Evolutionary conservation across 495 filamentous ascomycete species (phyloP), one percentile per base, ranked within the genome.

Genomic region (Alectoria sarmentosa): DNA sequence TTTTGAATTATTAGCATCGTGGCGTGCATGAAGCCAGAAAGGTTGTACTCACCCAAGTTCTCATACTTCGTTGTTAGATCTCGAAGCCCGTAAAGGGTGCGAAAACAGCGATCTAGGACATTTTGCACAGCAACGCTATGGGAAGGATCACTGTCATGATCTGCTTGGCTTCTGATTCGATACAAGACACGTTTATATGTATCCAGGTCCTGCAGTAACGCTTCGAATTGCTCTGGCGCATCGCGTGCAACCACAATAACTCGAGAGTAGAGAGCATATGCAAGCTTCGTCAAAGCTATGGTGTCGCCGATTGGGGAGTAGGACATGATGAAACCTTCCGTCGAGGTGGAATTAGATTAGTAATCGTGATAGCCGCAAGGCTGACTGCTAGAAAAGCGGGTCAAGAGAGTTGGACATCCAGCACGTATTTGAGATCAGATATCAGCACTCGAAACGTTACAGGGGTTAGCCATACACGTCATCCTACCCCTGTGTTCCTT

Each of bases 1-100:
- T 67, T 44, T n/a, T 17, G 3, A 26, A 30, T 42, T 6, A 38
- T 52, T 36, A 66, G 56, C 42, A 61, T 23, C 34, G 57, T 38
- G 14, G n/a, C 30, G 36, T n/a, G 30, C 3, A 42, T 11, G 17
- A 46, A 30, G 58, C 42, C 14, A 4, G 3, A 15, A 9, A 48
- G 5, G 30, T 14, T 3, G 15, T 34, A 64, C 57, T 42, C 58
- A 67, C 66, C 66, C 15, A 67, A 23, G 6, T 67, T 67, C 15
- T 67, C 62, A 37, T 67, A 67, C 30, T 64, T 67, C 17, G 23
- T 42, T 36, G 62, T 64, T 21, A 64, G 49, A 56, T 36, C 34
- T 26, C 44, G 41, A 9, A 67, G 60, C 4, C 42, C 62, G 21
- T 58, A 60, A 3, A 67, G 58, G 17, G 62, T 46, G 17, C 21